phyloP scores from a whole-genome alignment of 1,284 basidiomycete genomes.

The Tilletia caries region DNA sequence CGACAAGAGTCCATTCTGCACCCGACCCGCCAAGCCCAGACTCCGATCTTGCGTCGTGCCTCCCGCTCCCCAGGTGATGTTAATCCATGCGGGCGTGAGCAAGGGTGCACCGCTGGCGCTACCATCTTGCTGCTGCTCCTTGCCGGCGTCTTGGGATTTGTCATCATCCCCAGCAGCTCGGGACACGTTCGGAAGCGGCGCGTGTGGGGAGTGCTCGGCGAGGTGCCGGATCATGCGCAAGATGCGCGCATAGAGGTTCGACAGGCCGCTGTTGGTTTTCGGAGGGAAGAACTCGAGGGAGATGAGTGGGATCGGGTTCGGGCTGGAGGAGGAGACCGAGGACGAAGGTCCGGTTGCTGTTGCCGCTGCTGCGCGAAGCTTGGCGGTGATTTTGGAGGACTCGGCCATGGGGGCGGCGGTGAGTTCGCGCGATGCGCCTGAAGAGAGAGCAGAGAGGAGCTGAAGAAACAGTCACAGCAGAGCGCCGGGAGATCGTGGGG shows the following conservation, averaged over 20 bases:
- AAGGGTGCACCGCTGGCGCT: background rate
- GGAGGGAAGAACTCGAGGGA: constrained; percentile 94
- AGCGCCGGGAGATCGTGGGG: background rate
- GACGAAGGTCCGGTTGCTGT: background rate
- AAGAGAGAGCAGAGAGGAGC: no score
- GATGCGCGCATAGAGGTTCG: constrained; percentile 54
- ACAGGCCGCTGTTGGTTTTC: constrained; percentile 83
- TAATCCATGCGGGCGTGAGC: constrained; percentile 54
- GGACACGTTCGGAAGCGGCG: background rate
- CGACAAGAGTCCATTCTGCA: constrained; percentile 38
- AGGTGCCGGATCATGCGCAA: constrained; percentile 66
- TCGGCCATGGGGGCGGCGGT: background rate
- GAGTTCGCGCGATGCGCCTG: background rate
- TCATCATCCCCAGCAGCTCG: background rate
- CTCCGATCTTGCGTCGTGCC: constrained; percentile 84
- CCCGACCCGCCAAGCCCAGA: constrained; percentile 66
- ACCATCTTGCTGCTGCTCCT: background rate
- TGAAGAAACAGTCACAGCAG: background rate
- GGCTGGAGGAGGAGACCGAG: background rate
- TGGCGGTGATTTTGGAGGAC: constrained; percentile 10
- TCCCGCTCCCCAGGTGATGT: constrained; percentile 95
- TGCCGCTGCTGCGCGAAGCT: background rate
- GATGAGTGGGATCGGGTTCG: constrained; percentile 63
- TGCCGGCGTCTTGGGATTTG: background rate
- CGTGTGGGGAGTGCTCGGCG: background rate